phyloP scores from a whole-genome alignment of 176 grass and related monocot species.

The Oryza brachyantha region DNA sequence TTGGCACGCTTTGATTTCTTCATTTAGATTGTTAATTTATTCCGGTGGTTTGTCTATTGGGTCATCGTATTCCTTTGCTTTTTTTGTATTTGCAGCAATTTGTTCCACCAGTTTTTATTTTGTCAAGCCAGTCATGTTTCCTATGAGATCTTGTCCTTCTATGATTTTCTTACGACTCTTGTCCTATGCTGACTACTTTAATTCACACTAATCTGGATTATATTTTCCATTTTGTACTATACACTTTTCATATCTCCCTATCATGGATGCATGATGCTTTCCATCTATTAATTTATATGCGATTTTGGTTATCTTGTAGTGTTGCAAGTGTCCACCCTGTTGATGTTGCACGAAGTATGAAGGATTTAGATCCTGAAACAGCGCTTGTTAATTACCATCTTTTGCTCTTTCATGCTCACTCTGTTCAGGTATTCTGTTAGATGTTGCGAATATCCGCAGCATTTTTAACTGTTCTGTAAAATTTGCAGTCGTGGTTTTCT shows the following conservation, averaged over 20 bases:
- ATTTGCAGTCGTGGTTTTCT: slow-evolving; percentile 87
- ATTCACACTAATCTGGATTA: background rate
- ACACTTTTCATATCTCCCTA: background rate
- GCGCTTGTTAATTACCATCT: slow-evolving; percentile 63
- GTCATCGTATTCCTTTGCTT: background rate
- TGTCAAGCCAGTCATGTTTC: background rate
- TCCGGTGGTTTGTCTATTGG: background rate
- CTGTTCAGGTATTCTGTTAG: slow-evolving; percentile 3
- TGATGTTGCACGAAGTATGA: slow-evolving; percentile 93
- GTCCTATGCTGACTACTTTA: background rate
- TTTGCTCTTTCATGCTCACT: background rate
- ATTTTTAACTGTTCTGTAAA: background rate
- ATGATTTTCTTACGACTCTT: background rate
- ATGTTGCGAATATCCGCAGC: slow-evolving; percentile 8
- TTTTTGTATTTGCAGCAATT: background rate
- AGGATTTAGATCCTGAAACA: slow-evolving; percentile 89
- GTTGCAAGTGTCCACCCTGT: slow-evolving; percentile 98
- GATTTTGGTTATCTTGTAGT: slow-evolving; percentile 46
- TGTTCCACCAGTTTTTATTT: background rate
- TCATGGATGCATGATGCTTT: background rate
- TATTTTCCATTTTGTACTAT: background rate
- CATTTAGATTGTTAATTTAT: background rate
- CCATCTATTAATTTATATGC: slow-evolving; percentile 19
- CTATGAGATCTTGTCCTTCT: background rate
- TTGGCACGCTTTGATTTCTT: background rate